Percentiles rank a stretch among this genome's conserved stretches.
Evolutionary conservation across 345 rosid genomes (phyloP).

Genomic region (Pistacia atlantica): DNA sequence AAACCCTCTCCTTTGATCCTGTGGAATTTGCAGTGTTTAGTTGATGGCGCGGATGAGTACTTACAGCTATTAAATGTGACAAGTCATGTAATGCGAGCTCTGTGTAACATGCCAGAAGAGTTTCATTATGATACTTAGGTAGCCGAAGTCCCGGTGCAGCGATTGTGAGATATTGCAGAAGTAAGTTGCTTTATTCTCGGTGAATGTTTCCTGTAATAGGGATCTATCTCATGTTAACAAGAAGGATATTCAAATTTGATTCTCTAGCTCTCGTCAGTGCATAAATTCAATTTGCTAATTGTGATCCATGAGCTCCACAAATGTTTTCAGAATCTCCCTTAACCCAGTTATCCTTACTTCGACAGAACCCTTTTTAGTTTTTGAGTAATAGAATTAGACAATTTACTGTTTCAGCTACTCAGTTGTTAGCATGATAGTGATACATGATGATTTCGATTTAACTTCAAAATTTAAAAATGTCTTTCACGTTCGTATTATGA

Average conservation of each 20-base stretch:
- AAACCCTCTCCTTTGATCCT: slow-evolving; percentile 9
- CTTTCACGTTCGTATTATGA: slow-evolving; percentile 9
- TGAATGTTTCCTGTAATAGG: not conserved
- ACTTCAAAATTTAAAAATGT: slow-evolving; percentile 1
- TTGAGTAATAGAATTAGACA: not conserved
- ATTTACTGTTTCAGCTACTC: not conserved
- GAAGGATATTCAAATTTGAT: not conserved
- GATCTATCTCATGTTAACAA: not conserved
- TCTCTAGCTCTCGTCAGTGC: not conserved
- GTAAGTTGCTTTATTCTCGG: not conserved
- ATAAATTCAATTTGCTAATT: not conserved
- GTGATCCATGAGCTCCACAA: not conserved
- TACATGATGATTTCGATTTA: not conserved
- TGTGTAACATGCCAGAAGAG: slow-evolving; percentile 77
- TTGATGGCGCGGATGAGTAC: slow-evolving; percentile 97
- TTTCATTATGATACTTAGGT: slow-evolving; percentile 43
- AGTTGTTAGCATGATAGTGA: not conserved
- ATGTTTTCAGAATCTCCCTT: not conserved
- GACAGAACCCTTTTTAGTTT: not conserved
- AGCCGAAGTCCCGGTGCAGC: slow-evolving; percentile 1
- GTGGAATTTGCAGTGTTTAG: slow-evolving; percentile 62
- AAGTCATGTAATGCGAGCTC: slow-evolving; percentile 66
- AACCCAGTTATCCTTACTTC: not conserved
- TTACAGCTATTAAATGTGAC: slow-evolving; percentile 86
- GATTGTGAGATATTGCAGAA: not conserved